Base-by-base conservation (phyloP, 1,139 yeast genomes). In the Pichia sp. region DNA sequence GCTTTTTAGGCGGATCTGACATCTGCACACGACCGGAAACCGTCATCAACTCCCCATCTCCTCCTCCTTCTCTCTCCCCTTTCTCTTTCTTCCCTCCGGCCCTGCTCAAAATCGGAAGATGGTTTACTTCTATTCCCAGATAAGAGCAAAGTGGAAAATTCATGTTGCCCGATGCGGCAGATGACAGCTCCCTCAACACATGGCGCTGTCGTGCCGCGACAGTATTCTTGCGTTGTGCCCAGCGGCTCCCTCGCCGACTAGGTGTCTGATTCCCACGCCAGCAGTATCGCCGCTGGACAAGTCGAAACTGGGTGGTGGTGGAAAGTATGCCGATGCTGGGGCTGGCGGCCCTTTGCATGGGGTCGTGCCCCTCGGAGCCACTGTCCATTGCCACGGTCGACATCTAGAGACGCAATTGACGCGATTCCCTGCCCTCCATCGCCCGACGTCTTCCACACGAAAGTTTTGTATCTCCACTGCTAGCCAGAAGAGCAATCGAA, bases 1-100 rank as follows among this genome's bases (percentile, higher is more conserved):
- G 59, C 31, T 57, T 61, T 29, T 19, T 19, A 2, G 11, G 26
- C 10, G 45, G 26, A 8, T 19, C 45, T 11, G 10, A 23, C n/a
- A 8, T 42, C 45, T 19, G 10, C 23, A 15, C n/a, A 11, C 30
- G 6, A 8, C 16, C 10, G 13, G 7, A n/a, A 11, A 13, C 15
- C 15, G 40, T 36, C 13, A 36, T 13, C 15, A 15, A 6, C 15
- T 13, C 40, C 15, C 40, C 15, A 10, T 36, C 15, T 36, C 40
- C 23, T 19, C 3, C 40, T 15, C 8, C 2, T 4, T 5, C n/a
- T 36, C 40, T 34, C 5, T 5, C 15, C 7, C 13, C n/a, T 15
- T 7, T 13, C 40, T 36, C 7, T 13, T 13, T 36, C 40, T 36
- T 36, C 6, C 40, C 40, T 19, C 3, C 23, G 23, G 23, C 23